phyloP scores from a whole-genome alignment of 2,329 filamentous ascomycete species.

The Nigrospora sphaerica region DNA sequence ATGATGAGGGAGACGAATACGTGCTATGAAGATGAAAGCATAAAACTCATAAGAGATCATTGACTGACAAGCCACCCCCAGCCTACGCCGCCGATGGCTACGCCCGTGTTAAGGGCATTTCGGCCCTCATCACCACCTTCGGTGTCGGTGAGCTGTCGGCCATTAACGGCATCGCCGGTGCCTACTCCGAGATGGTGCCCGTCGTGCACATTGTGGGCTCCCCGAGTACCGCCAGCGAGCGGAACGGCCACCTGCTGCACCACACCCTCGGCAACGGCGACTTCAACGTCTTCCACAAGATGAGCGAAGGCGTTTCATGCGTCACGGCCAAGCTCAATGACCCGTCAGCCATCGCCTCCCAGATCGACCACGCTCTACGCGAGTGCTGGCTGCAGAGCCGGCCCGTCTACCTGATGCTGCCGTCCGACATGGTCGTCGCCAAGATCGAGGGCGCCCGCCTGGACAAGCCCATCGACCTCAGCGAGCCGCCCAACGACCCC shows the following conservation, averaged over 20 bases:
- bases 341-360: constrained; percentile 59
- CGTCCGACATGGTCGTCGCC: constrained; percentile 71
- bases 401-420: constrained; percentile 78
- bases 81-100: constrained; percentile 79
- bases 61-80: constrained; percentile 13
- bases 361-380: constrained; percentile 72
- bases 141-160: constrained; percentile 70
- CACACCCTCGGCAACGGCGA: constrained; percentile 73
- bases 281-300: constrained; percentile 75
- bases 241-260: constrained; percentile 45
- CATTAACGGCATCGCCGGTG: constrained; percentile 67
- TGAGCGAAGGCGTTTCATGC: constrained; percentile 67
- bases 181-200: constrained; percentile 65
- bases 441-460: constrained; percentile 70
- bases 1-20: no score
- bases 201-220: constrained; percentile 54
- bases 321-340: constrained; percentile 65
- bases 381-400: constrained; percentile 68
- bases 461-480: constrained; percentile 62
- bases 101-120: constrained; percentile 63
- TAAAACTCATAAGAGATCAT: no score
- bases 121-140: constrained; percentile 67
- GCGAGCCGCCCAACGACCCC: constrained; percentile 55
- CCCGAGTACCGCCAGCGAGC: constrained; percentile 38
- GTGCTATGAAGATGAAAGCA: neutral